Evolutionary conservation across 768 basidiomycete genomes (phyloP).

Genomic region (Jaapia argillacea): DNA sequence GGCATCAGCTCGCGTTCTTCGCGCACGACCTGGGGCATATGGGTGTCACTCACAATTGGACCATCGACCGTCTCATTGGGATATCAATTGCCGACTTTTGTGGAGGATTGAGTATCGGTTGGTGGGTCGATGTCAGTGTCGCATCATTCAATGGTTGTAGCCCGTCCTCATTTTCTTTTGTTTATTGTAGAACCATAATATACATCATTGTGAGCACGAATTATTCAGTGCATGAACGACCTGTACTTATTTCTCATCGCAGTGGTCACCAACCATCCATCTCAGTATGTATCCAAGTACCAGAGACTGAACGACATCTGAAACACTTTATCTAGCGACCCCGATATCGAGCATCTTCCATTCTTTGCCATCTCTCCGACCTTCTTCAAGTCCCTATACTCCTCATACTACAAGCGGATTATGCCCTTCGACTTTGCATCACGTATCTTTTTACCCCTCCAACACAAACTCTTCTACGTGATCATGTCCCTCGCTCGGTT

Average conservation of each 20-base stretch:
- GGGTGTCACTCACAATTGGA: conserved; percentile 86
- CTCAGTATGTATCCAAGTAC: conserved; percentile 52
- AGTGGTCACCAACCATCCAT: conserved; percentile 97
- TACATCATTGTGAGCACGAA: conserved; percentile 77
- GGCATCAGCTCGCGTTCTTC: conserved; percentile 91
- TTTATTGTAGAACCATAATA: conserved; percentile 71
- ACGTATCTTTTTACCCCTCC: conserved; percentile 54
- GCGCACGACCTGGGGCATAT: conserved; percentile 95
- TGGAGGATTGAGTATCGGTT: conserved; percentile 90
- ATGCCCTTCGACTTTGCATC: conserved; percentile 72
- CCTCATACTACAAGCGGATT: conserved; percentile 87
- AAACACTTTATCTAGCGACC: conserved; percentile 41
- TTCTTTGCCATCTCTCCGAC: conserved; percentile 89
- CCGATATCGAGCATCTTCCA: conserved; percentile 81
- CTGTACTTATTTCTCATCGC: conserved; percentile 5
- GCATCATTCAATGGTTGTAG: conserved; percentile 1
- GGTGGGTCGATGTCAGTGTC: conserved; percentile 93
- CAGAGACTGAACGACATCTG: not conserved
- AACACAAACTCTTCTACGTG: conserved; percentile 91
- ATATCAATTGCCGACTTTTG: conserved; percentile 78
- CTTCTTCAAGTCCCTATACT: conserved; percentile 83
- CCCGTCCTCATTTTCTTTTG: conserved; percentile 5
- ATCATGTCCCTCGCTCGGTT: conserved; percentile 87
- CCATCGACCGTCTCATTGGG: conserved; percentile 66
- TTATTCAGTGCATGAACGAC: not conserved